Percentiles rank a stretch among this genome's conserved stretches.
These are phyloP conservation scores for Myxozyma nipponensis DNA, from an alignment of 805 yeast species.

Conservation along the genomic window DNA sequence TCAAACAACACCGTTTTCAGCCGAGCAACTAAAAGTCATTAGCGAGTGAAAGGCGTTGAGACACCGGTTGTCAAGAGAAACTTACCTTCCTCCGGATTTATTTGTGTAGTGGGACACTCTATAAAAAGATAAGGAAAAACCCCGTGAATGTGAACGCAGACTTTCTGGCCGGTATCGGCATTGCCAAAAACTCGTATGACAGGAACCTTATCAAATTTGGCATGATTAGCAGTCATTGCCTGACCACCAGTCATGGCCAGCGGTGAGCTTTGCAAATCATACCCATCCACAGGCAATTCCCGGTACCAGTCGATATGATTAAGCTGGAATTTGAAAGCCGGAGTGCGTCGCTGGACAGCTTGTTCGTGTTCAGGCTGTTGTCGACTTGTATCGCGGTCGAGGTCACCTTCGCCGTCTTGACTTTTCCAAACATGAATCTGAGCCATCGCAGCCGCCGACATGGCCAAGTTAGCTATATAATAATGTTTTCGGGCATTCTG, in stretches of 20 bases:
- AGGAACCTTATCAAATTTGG: constrained; percentile 50
- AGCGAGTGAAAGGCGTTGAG: background rate
- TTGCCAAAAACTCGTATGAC: constrained; percentile 74
- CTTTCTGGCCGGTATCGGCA: constrained; percentile 55
- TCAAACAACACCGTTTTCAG: background rate
- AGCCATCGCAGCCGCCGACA: no score
- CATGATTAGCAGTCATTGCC: background rate
- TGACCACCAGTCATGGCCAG: constrained; percentile 30
- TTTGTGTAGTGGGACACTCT: constrained; percentile 42
- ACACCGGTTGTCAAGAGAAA: no score
- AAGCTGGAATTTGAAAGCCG: constrained; percentile 45
- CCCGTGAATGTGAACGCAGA: constrained; percentile 74
- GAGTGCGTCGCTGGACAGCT: no score
- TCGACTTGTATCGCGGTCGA: no score
- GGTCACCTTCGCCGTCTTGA: background rate
- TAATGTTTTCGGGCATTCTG: no score
- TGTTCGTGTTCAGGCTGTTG: no score
- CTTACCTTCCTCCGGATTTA: background rate
- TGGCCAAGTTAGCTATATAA: no score
- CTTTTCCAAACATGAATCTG: background rate
- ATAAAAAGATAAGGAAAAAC: constrained; percentile 77
- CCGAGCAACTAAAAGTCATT: background rate
- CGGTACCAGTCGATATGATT: constrained; percentile 66
- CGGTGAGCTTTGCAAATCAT: constrained; percentile 44
- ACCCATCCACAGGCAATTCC: constrained; percentile 44